A percentile compares a stretch with the other conserved stretches of the same genome.
Evolutionary conservation across 106 monocot species (phyloP).

Genomic region (Allium sativum): DNA sequence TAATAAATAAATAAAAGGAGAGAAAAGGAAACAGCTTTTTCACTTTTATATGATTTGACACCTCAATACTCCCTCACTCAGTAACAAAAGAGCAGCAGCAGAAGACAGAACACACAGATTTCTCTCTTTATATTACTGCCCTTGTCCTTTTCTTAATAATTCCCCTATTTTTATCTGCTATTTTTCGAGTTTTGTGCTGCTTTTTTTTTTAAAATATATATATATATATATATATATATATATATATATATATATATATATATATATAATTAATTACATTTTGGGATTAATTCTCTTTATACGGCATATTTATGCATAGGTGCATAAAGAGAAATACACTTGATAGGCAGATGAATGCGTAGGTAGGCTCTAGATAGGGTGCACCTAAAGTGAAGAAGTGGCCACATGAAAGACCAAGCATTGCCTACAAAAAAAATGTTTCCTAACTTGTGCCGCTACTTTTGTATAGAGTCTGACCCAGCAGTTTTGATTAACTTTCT

Average conservation of each 20-base stretch:
- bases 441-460: constrained; percentile 19
- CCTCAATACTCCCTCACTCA: constrained; percentile 20
- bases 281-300: too few species aligned
- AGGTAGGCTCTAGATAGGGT: too few species aligned
- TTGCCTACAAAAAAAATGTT: constrained; percentile 1
- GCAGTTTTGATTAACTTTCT: constrained; percentile 13
- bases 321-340: too few species aligned
- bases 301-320: too few species aligned
- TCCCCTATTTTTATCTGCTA: constrained; percentile 4
- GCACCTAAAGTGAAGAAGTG: constrained; percentile 7
- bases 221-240: too few species aligned
- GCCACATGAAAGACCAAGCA: constrained; percentile 11
- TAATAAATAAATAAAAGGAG: constrained; percentile 12
- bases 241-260: too few species aligned
- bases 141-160: constrained; percentile 1
- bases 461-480: not conserved
- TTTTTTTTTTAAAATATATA: too few species aligned
- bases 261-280: too few species aligned
- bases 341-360: too few species aligned
- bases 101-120: constrained; percentile 34
- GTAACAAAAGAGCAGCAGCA: constrained; percentile 40
- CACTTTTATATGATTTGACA: constrained; percentile 63
- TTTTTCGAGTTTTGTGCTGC: not conserved
- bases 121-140: constrained; percentile 10
- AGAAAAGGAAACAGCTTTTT: constrained; percentile 4